A percentile compares a stretch with the other conserved stretches of the same genome.
These are phyloP conservation scores for Aspergillus japonicus DNA, from an alignment of 2,329 filamentous ascomycete species.

Conservation along the genomic window DNA sequence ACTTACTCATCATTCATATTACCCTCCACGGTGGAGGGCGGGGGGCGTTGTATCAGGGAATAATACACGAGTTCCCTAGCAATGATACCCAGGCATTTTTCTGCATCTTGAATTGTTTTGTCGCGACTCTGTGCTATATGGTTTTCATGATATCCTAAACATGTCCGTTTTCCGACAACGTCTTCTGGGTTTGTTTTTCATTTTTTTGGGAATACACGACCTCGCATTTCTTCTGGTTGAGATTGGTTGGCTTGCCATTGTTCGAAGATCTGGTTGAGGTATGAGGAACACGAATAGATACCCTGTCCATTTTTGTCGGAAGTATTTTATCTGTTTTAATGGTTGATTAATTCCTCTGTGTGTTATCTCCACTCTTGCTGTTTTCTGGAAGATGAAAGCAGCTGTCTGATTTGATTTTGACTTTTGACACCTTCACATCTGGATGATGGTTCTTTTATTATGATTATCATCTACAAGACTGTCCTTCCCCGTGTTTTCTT, in stretches of 20 bases:
- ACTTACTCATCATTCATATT: constrained; percentile 1
- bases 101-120: constrained; percentile 14
- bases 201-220: constrained; percentile 14
- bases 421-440: neutral
- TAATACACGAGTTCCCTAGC: constrained; percentile 43
- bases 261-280: constrained; percentile 18
- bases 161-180: constrained; percentile 11
- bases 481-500: neutral
- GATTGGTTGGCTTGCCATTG: constrained; percentile 14
- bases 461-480: neutral
- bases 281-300: constrained; percentile 32
- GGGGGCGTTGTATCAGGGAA: constrained; percentile 39
- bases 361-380: constrained; percentile 2
- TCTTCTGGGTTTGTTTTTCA: constrained; percentile 5
- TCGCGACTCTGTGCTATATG: constrained; percentile 22
- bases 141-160: constrained; percentile 23
- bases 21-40: neutral
- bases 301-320: constrained; percentile 21
- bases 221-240: constrained; percentile 11
- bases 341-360: neutral
- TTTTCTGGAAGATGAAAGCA: neutral
- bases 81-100: constrained; percentile 39
- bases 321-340: constrained; percentile 12
- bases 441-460: neutral
- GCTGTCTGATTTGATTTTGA: neutral